Percentiles rank a stretch among this genome's conserved stretches.
phyloP scores from a whole-genome alignment of 2,329 filamentous ascomycete species.

The Colletotrichum godetiae region DNA sequence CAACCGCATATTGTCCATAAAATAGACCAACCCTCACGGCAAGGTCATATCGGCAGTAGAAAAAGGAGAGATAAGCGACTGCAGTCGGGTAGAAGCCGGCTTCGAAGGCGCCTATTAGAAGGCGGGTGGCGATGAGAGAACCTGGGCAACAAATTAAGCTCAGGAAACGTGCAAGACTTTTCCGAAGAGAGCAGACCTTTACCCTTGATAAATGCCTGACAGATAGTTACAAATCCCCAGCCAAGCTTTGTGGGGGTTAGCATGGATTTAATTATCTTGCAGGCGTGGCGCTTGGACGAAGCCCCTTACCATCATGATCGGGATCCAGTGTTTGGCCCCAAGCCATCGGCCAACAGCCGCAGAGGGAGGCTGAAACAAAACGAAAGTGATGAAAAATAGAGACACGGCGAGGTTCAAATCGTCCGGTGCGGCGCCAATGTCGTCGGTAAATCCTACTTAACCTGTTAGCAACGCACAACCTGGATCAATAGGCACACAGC shows the following conservation, averaged over 20 bases:
- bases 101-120: conserved; percentile 42
- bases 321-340: conserved; percentile 65
- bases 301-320: conserved; percentile 62
- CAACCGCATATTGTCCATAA: conserved; percentile 67
- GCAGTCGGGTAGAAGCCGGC: conserved; percentile 70
- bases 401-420: conserved; percentile 68
- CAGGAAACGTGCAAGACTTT: neutral
- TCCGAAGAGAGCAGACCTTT: conserved; percentile 36
- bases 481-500: neutral
- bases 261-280: conserved; percentile 51
- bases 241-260: conserved; percentile 47
- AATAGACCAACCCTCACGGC: conserved; percentile 64
- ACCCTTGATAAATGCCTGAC: conserved; percentile 44
- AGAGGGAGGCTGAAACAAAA: conserved; percentile 66
- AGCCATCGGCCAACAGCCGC: conserved; percentile 53
- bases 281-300: conserved; percentile 52
- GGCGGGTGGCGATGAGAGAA: conserved; percentile 38
- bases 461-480: conserved; percentile 1
- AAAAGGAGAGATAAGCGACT: conserved; percentile 68
- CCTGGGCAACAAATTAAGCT: conserved; percentile 21
- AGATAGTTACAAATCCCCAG: conserved; percentile 44
- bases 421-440: conserved; percentile 61
- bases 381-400: conserved; percentile 69
- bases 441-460: conserved; percentile 58
- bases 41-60: conserved; percentile 69